Conservation (phyloP, 169 alveolate species). For the Besnoitia besnoiti region DNA sequence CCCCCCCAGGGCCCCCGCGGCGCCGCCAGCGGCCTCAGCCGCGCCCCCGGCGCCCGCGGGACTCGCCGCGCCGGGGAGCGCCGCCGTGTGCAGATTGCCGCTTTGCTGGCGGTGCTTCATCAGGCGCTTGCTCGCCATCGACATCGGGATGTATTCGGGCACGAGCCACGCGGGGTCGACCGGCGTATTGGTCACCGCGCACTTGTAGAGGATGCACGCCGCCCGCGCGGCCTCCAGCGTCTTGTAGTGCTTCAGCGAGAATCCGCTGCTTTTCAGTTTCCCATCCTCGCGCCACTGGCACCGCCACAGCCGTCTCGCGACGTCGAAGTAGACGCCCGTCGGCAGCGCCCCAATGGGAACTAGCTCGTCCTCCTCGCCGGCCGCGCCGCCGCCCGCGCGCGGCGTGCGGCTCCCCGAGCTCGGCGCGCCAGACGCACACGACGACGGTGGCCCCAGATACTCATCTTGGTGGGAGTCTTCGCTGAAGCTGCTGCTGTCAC, state of each 20-base stretch:
- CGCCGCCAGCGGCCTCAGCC: not conserved
- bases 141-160: conserved; percentile 6
- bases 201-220: conserved; percentile 84
- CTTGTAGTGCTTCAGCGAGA: conserved; percentile 82
- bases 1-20: not conserved
- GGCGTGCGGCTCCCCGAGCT: conserved; percentile 2
- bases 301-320: conserved; percentile 87
- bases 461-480: not conserved
- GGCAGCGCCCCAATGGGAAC: conserved; percentile 70
- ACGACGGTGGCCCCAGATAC: not conserved
- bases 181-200: conserved; percentile 85
- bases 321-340: conserved; percentile 89
- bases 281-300: conserved; percentile 92
- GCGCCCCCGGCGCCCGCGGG: not conserved
- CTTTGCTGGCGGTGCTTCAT: not conserved
- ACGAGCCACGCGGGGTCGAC: conserved; percentile 86
- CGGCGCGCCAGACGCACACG: not conserved
- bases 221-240: conserved; percentile 87
- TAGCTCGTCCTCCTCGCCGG: conserved; percentile 25
- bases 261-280: conserved; percentile 85
- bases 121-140: conserved; percentile 18
- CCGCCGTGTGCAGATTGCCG: not conserved
- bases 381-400: not conserved
- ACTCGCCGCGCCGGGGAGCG: not conserved
- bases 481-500: conserved; percentile 28